These are phyloP conservation scores for Sporisorium exsertum DNA, from an alignment of 1,284 basidiomycete species.

Conservation along the genomic window DNA sequence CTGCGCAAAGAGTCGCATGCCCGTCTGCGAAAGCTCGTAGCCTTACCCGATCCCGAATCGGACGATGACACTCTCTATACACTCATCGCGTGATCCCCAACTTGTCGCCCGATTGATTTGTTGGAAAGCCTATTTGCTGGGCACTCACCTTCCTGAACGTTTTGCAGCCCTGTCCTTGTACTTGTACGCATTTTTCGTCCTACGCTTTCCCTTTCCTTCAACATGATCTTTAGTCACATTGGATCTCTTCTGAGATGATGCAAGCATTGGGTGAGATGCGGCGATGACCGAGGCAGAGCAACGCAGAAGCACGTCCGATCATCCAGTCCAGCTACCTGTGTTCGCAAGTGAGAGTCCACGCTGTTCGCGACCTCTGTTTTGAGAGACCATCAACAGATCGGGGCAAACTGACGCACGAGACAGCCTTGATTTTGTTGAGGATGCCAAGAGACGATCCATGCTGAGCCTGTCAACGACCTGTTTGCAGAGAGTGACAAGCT, in stretches of 20 bases:
- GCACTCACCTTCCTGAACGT: neutral
- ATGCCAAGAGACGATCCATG: slow-evolving; percentile 5
- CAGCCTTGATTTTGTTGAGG: slow-evolving; percentile 7
- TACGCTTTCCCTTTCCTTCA: neutral
- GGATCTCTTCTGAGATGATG: neutral
- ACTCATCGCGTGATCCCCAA: slow-evolving; percentile 27
- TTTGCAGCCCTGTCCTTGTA: neutral
- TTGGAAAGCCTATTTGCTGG: neutral
- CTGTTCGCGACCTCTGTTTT: neutral
- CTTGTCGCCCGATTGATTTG: neutral
- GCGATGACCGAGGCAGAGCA: neutral
- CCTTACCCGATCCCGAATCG: slow-evolving; percentile 37
- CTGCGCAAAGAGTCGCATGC: slow-evolving; percentile 41
- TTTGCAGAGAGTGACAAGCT: neutral
- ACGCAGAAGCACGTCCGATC: too few species aligned
- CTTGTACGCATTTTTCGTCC: neutral
- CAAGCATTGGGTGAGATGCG: neutral
- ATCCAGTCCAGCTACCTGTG: neutral
- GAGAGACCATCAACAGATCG: neutral
- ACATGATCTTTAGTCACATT: neutral
- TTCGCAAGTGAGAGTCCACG: neutral
- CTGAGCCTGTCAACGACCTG: neutral
- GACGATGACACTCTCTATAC: slow-evolving; percentile 49
- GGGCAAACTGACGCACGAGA: neutral
- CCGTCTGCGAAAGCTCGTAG: slow-evolving; percentile 33